phyloP scores from a whole-genome alignment of 495 filamentous ascomycete species.

The Penicillium pulvis region DNA sequence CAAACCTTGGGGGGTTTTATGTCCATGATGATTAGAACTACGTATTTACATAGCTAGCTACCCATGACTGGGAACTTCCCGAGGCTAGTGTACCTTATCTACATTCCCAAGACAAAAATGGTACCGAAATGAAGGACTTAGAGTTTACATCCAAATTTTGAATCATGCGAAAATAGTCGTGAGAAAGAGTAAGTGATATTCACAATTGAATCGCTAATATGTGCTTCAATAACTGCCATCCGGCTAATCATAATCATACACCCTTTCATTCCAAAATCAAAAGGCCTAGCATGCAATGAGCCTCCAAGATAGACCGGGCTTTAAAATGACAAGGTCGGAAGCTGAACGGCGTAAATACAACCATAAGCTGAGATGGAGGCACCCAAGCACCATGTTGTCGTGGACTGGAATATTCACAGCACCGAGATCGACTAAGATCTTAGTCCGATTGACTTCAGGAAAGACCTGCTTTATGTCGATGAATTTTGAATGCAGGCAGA shows the following conservation, averaged over 20 bases:
- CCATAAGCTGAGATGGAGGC: constrained; percentile 16
- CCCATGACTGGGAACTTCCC: too few relatives aligned
- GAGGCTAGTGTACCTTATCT: background rate
- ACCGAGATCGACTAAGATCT: constrained; percentile 11
- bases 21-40: too few relatives aligned
- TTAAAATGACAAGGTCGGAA: constrained; percentile 1
- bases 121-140: background rate
- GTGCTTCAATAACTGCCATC: constrained; percentile 19
- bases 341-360: constrained; percentile 25
- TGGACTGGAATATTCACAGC: constrained; percentile 5
- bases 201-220: constrained; percentile 22
- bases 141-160: background rate
- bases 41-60: too few relatives aligned
- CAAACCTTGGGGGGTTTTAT: too few relatives aligned
- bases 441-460: background rate
- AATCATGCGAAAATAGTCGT: background rate
- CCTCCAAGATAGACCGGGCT: background rate
- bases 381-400: constrained; percentile 17
- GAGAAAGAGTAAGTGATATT: background rate
- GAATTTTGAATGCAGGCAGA: constrained; percentile 9
- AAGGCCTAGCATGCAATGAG: constrained; percentile 1
- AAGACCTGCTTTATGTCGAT: constrained; percentile 6
- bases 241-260: constrained; percentile 22
- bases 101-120: background rate
- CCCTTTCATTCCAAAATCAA: constrained; percentile 8